Evolutionary conservation across 768 basidiomycete species (phyloP).

Genomic region (Tricholoma sp.): DNA sequence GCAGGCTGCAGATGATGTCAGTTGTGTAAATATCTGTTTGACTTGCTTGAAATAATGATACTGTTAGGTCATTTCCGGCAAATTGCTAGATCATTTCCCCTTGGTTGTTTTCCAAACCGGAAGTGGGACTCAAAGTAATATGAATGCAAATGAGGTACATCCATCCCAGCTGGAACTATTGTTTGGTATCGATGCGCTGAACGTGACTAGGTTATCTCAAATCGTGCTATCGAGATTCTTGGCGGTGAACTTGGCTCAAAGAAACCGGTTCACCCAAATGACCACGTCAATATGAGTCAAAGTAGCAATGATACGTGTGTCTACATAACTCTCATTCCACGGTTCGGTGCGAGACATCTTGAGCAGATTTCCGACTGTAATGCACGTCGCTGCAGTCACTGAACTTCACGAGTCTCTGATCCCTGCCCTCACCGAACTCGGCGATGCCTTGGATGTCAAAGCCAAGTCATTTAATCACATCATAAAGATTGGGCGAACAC

Average conservation of each 20-base stretch:
- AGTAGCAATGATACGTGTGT: slow-evolving; percentile 93
- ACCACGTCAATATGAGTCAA: slow-evolving; percentile 99
- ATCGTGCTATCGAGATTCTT: slow-evolving; percentile 94
- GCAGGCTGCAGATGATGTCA: slow-evolving; percentile 88
- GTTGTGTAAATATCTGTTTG: slow-evolving; percentile 13
- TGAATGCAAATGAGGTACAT: slow-evolving; percentile 93
- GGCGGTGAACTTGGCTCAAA: slow-evolving; percentile 95
- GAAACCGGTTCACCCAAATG: slow-evolving; percentile 97
- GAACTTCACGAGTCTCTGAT: slow-evolving; percentile 78
- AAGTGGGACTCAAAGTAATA: slow-evolving; percentile 98
- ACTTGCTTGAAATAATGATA: background rate
- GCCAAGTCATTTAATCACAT: slow-evolving; percentile 81
- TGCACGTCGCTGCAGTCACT: slow-evolving; percentile 95
- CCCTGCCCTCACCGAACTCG: slow-evolving; percentile 81
- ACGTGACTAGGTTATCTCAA: slow-evolving; percentile 79
- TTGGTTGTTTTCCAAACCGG: slow-evolving; percentile 99
- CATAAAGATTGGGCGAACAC: slow-evolving; percentile 98
- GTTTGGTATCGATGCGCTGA: background rate
- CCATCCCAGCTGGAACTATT: background rate
- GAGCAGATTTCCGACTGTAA: slow-evolving; percentile 91
- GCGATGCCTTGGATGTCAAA: slow-evolving; percentile 81
- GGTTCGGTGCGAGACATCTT: background rate
- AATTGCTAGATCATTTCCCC: slow-evolving; percentile 93
- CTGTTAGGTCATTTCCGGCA: slow-evolving; percentile 87
- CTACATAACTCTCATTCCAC: background rate